phyloP scores from a whole-genome alignment of 1,139 yeast genomes.

The Candida smagusa region DNA sequence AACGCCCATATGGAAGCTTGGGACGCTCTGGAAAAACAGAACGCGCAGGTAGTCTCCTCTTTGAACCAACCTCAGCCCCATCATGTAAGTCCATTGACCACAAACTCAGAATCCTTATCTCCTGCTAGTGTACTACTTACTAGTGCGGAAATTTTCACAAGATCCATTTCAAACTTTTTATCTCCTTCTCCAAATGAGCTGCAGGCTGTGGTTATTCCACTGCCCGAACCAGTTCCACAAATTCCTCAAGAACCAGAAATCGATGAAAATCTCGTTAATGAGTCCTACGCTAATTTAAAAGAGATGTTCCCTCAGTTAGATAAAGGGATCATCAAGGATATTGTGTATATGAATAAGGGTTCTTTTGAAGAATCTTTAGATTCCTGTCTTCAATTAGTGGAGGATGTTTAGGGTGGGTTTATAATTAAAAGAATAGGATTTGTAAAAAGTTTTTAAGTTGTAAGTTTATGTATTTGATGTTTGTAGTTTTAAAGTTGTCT shows the following conservation, averaged over 20 bases:
- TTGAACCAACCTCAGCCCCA: conserved; percentile 8
- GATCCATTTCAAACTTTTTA: conserved; percentile 43
- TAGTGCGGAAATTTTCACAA: conserved; percentile 53
- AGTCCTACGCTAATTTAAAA: conserved; percentile 42
- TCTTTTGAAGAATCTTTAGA: conserved; percentile 77
- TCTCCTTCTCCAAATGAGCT: conserved; percentile 35
- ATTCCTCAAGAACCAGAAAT: conserved; percentile 2
- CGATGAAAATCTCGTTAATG: conserved; percentile 14
- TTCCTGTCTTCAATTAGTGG: conserved; percentile 42
- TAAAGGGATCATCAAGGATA: conserved; percentile 63
- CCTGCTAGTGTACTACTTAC: conserved; percentile 52
- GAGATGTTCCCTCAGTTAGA: conserved; percentile 81
- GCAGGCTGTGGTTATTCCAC: conserved; percentile 12
- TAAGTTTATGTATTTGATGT: too few relatives aligned
- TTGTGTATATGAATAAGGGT: conserved; percentile 64
- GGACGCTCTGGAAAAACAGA: conserved; percentile 39
- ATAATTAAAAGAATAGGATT: neutral
- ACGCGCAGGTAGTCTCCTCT: conserved; percentile 9
- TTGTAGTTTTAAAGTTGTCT: too few relatives aligned
- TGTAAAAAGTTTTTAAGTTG: too few relatives aligned
- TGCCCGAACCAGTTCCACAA: neutral
- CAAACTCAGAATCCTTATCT: conserved; percentile 24
- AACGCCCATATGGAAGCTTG: conserved; percentile 48
- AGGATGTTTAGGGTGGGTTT: conserved; percentile 6
- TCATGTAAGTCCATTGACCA: conserved; percentile 2